These are phyloP conservation scores for Dactylellina leptospora DNA, from an alignment of 2,329 filamentous ascomycete genomes.

Conservation along the genomic window DNA sequence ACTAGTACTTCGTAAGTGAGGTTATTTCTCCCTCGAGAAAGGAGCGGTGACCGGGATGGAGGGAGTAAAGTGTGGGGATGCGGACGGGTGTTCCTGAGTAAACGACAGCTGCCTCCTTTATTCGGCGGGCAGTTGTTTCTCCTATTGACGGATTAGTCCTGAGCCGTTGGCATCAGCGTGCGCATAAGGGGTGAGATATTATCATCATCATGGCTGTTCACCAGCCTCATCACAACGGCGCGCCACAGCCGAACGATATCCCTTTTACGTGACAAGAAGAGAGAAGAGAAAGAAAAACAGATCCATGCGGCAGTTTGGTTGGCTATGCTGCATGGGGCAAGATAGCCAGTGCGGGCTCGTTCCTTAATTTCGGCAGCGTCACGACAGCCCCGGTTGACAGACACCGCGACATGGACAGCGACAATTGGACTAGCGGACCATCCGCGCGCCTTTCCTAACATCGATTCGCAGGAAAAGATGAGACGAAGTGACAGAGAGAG, in stretches of 20 bases:
- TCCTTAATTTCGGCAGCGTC: constrained; percentile 48
- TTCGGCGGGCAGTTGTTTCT: no score
- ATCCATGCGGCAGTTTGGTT: constrained; percentile 31
- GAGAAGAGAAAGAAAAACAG: not conserved
- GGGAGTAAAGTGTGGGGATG: not conserved
- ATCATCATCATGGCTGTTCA: not conserved
- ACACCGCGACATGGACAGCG: not conserved
- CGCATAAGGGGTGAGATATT: not conserved
- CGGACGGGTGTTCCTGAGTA: not conserved
- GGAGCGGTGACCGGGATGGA: not conserved
- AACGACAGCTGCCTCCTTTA: no score
- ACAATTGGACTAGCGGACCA: not conserved
- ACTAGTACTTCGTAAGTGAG: no score
- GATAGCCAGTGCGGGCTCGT: constrained; percentile 37
- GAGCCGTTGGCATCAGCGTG: no score
- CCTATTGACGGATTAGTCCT: no score
- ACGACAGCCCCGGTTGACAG: no score
- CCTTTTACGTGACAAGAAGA: not conserved
- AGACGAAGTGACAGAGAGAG: constrained; percentile 16
- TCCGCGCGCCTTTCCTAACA: constrained; percentile 37
- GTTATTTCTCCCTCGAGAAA: no score
- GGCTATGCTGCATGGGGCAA: constrained; percentile 42
- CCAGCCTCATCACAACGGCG: constrained; percentile 12
- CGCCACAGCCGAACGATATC: constrained; percentile 20
- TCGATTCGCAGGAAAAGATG: constrained; percentile 28